Conservation (phyloP, 768 basidiomycete genomes). For the Russula virescens region DNA sequence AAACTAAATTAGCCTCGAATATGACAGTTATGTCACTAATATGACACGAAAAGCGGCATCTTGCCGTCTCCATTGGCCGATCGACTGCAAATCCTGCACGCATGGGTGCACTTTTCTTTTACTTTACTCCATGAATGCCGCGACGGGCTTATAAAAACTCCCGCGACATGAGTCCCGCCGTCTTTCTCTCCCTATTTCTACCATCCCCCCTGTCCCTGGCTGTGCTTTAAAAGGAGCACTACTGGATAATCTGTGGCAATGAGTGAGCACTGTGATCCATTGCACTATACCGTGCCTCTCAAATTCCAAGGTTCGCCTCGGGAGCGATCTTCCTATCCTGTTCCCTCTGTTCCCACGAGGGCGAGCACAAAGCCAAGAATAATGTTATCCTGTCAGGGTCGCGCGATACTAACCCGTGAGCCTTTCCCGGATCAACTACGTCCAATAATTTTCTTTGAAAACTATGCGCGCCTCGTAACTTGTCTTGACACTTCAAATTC, state of each 20-base stretch:
- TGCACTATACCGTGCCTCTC: not conserved
- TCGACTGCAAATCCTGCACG: no score
- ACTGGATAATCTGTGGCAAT: not conserved
- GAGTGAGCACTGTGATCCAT: not conserved
- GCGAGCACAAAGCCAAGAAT: not conserved
- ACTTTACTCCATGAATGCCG: no score
- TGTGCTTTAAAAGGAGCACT: no score
- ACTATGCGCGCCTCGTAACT: not conserved
- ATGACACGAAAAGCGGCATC: no score
- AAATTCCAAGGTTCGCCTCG: not conserved
- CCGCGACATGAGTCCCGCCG: no score
- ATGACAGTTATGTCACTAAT: no score
- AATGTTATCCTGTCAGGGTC: not conserved
- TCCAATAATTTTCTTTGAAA: no score
- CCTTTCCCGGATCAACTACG: no score
- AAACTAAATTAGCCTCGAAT: not conserved
- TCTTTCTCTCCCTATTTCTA: not conserved
- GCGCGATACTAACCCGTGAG: slow-evolving; percentile 1
- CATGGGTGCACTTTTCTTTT: no score
- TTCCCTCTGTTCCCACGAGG: not conserved
- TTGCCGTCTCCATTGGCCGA: not conserved
- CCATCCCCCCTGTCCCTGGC: not conserved
- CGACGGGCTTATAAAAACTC: not conserved
- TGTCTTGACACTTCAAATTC: not conserved
- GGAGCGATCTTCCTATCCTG: not conserved